Conservation (phyloP, 768 basidiomycete genomes). For the Mycena haematopus region DNA sequence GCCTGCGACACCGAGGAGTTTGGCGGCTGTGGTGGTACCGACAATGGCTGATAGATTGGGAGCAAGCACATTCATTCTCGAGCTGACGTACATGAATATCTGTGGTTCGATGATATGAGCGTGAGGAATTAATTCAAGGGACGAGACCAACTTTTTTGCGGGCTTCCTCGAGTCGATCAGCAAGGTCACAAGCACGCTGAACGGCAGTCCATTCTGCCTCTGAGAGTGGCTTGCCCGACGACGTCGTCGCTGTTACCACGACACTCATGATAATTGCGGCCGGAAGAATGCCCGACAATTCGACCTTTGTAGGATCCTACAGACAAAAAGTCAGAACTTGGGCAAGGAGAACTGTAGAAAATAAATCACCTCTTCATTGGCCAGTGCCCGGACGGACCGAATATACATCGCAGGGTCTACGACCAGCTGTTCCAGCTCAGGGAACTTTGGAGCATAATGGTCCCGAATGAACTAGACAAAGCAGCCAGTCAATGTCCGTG, state of each 20-base stretch:
- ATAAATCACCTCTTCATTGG: constrained; percentile 72
- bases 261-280: constrained; percentile 95
- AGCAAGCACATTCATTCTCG: constrained; percentile 97
- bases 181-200: constrained; percentile 85
- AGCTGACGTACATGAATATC: constrained; percentile 99
- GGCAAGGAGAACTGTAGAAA: not conserved
- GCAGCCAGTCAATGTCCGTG: not conserved
- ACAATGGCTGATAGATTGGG: constrained; percentile 99
- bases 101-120: constrained; percentile 39
- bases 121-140: not conserved
- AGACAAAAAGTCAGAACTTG: constrained; percentile 8
- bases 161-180: constrained; percentile 86
- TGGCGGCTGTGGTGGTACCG: constrained; percentile 98
- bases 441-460: constrained; percentile 94
- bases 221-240: constrained; percentile 74
- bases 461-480: constrained; percentile 96
- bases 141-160: constrained; percentile 73
- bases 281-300: constrained; percentile 80
- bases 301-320: constrained; percentile 87
- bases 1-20: constrained; percentile 96
- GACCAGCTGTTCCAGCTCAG: constrained; percentile 95
- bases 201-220: constrained; percentile 82
- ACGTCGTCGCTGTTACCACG: constrained; percentile 92
- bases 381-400: constrained; percentile 86
- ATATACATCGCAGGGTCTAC: constrained; percentile 93